Evolutionary conservation across 2,329 filamentous ascomycete species (phyloP), one percentile per base, ranked within the genome.

Genomic region (Dactylellina parvicollis): DNA sequence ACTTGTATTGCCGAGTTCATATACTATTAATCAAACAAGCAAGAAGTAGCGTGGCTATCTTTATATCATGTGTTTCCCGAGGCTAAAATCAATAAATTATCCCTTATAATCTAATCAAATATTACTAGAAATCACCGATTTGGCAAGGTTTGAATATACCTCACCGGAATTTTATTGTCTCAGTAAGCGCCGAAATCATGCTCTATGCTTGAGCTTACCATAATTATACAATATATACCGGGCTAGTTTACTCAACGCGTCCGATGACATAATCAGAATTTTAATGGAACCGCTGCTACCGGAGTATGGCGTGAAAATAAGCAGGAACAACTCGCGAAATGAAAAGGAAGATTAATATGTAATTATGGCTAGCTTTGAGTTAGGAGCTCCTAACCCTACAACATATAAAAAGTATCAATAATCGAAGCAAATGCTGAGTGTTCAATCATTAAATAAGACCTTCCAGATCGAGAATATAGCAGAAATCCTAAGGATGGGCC

Each of bases 91-190:
- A 32, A 18, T 7, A 30, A 18, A 14, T 57, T 32, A 28, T 22
- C 22, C 32, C 24, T 22, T n/a, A 55, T 40, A 10, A 55, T 55
- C 2, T 38, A 55, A 38, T 55, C 50, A 55, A 40, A 26, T 55
- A 26, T 38, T 55, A n/a, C 22, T 42, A 20, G 3, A 18, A 38
- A 4, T 42, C n/a, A n/a, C n/a, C n/a, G n/a, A n/a, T n/a, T n/a
- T n/a, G n/a, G n/a, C 42, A 5, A 7, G 42, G 14, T 8, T 46
- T 14, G n/a, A 46, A 46, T 42, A 42, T 42, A 16, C 38, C 38
- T 46, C 42, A 46, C n/a, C 42, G 5, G n/a, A 46, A 46, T 46
- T 22, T 20, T 24, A 14, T 24, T 46, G 42, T 22, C 22, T 46
- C 42, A 22, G 22, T 46, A 46, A 46, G 42, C n/a, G 42, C 42